phyloP scores from a whole-genome alignment of 2,329 filamentous ascomycete species.

The Claviceps purpurea region DNA sequence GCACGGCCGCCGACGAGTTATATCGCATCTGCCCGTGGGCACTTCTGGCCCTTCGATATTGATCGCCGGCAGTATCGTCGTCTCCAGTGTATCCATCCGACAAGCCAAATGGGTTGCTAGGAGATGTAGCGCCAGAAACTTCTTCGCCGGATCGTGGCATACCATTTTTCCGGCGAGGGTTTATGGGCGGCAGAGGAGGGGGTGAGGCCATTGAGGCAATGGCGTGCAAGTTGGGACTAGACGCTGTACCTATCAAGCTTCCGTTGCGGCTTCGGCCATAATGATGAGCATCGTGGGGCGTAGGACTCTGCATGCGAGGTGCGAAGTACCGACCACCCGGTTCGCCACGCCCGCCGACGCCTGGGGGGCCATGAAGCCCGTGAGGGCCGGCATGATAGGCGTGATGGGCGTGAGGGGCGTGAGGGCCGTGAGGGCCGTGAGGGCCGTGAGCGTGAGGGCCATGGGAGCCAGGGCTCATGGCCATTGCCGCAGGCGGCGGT shows the following conservation, averaged over 20 bases:
- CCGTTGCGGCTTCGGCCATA: slow-evolving; percentile 21
- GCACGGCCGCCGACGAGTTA: slow-evolving; percentile 1
- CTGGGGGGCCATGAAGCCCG: slow-evolving; percentile 4
- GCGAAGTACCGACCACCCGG: slow-evolving; percentile 13
- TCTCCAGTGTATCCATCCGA: slow-evolving; percentile 2
- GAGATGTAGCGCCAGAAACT: slow-evolving; percentile 7
- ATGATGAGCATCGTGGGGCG: slow-evolving; percentile 7
- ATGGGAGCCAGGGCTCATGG: not conserved
- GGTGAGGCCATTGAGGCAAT: slow-evolving; percentile 19
- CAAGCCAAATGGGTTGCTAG: not conserved
- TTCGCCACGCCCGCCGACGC: slow-evolving; percentile 4
- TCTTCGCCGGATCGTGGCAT: slow-evolving; percentile 23
- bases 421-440: too few relatives aligned
- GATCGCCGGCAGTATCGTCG: not conserved
- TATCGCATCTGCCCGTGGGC: slow-evolving; percentile 1
- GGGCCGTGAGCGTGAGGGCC: too few relatives aligned
- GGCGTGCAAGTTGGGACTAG: slow-evolving; percentile 24
- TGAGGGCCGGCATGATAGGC: not conserved
- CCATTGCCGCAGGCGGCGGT: not conserved
- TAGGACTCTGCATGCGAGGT: not conserved
- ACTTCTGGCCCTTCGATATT: not conserved
- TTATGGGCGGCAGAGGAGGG: slow-evolving; percentile 45
- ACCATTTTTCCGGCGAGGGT: slow-evolving; percentile 37
- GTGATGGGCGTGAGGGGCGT: too few relatives aligned
- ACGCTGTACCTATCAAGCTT: slow-evolving; percentile 20